Evolutionary conservation across 2,329 filamentous ascomycete genomes (phyloP).

Genomic region (Cercospora sp.): DNA sequence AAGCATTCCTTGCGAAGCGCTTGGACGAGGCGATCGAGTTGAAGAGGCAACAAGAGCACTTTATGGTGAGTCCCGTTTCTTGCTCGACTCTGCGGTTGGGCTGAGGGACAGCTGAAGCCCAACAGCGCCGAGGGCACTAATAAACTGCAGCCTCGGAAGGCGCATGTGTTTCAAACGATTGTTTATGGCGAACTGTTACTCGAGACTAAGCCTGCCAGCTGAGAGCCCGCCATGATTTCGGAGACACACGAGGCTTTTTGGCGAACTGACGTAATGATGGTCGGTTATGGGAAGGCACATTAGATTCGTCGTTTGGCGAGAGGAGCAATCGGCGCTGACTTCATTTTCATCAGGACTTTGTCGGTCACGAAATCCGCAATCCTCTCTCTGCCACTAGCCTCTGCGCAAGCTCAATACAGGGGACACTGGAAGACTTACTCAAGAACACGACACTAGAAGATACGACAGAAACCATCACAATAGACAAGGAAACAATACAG

Average conservation of each 20-base stretch:
- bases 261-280: no score
- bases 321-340: neutral
- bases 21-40: conserved; percentile 43
- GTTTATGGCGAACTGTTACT: no score
- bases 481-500: conserved; percentile 17
- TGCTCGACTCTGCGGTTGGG: conserved; percentile 28
- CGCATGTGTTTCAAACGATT: no score
- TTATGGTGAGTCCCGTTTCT: conserved; percentile 25
- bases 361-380: conserved; percentile 46
- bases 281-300: neutral
- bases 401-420: conserved; percentile 29
- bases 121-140: neutral
- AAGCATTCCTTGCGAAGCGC: conserved; percentile 41
- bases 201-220: no score
- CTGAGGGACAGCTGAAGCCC: neutral
- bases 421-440: conserved; percentile 12
- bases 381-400: conserved; percentile 47
- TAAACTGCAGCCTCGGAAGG: no score
- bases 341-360: conserved; percentile 6
- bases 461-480: conserved; percentile 7
- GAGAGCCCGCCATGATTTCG: no score
- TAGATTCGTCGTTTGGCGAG: neutral
- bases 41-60: conserved; percentile 35
- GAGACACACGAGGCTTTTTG: no score
- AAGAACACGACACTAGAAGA: conserved; percentile 9